These are phyloP conservation scores for Scorias spongiosa DNA, from an alignment of 2,329 filamentous ascomycete genomes.

Conservation along the genomic window DNA sequence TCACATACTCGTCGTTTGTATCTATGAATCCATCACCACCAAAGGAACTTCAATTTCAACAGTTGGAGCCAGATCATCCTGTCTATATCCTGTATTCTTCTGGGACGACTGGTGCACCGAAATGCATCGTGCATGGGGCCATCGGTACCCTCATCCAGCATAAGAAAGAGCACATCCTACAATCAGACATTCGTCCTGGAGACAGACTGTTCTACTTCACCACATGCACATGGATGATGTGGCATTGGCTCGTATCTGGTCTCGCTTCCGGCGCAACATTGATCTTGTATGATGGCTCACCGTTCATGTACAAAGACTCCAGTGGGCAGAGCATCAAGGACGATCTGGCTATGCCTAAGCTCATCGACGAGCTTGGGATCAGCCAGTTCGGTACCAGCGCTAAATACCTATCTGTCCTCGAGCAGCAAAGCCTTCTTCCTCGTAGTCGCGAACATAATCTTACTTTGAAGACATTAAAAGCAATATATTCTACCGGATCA, in stretches of 20 bases:
- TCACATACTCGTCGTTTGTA: slow-evolving; percentile 11
- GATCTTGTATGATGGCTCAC: slow-evolving; percentile 82
- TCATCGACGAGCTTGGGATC: slow-evolving; percentile 67
- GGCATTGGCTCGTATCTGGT: slow-evolving; percentile 88
- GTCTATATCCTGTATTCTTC: slow-evolving; percentile 90
- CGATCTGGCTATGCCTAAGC: slow-evolving; percentile 63
- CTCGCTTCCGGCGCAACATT: slow-evolving; percentile 71
- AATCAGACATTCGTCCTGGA: slow-evolving; percentile 59
- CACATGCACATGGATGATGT: slow-evolving; percentile 99
- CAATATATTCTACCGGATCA: slow-evolving; percentile 88
- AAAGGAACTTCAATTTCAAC: slow-evolving; percentile 42
- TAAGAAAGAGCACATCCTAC: slow-evolving; percentile 88
- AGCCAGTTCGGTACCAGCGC: slow-evolving; percentile 93
- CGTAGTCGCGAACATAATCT: slow-evolving; percentile 36
- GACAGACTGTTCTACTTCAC: slow-evolving; percentile 86
- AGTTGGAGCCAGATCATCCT: slow-evolving; percentile 70
- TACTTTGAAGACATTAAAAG: slow-evolving; percentile 45
- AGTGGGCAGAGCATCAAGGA: slow-evolving; percentile 44
- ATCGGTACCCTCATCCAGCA: slow-evolving; percentile 86
- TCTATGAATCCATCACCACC: slow-evolving; percentile 23
- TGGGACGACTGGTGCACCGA: slow-evolving; percentile 75
- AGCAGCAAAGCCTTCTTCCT: slow-evolving; percentile 58
- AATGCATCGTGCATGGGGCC: slow-evolving; percentile 87
- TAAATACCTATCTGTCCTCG: slow-evolving; percentile 80
- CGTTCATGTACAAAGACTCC: slow-evolving; percentile 43